Evolutionary conservation across 495 filamentous ascomycete species (phyloP), one percentile per base, ranked within the genome.

Genomic region (Podospora pseudopauciseta): DNA sequence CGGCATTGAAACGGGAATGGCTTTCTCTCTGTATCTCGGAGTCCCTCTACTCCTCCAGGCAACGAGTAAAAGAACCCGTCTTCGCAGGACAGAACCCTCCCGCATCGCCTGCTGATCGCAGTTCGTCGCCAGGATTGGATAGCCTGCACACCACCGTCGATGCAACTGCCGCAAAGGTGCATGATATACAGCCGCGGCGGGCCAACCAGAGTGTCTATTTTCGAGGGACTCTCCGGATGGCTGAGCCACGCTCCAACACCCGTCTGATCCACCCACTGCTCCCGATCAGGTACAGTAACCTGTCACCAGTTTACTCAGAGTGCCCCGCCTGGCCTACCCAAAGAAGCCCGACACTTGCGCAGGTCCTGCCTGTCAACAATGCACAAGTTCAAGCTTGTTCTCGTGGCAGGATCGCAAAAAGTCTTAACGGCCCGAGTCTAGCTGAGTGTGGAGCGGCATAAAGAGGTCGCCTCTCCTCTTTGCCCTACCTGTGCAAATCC

Each of bases 81-180:
- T 18, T 49, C 19, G 18, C 27, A 18, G 32, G 5, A 65, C 32
- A 54, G 9, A 27, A 26, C 56, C 23, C 15, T 30, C 4, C 13
- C 27, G 26, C 53, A 60, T 20, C 19, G 26, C 54, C 56, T 53
- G 54, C 60, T 54, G 61, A 63, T 63, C 28, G 32, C 11, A 2
- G 66, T 57, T 56, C 55, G 13, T 11, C 26, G 32, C 19, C 27
- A 32, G 64, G 54, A 59, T 60, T 20, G 39, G n/a, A n/a, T 23
- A 13, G 1, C 13, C 61, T 56, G 60, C 67, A 67, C 67, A 73
- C 69, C 67, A 68, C 60, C 54, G 59, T 55, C 30, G 66, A 26
- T 65, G 70, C 66, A 68, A 74, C 70, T 74, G 68, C 70, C 70
- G 70, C 69, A 58, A 55, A 60, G 44, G 55, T 70, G 70, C 70